phyloP scores from a whole-genome alignment of 305 asterid genomes.

The Coffea humblotiana region DNA sequence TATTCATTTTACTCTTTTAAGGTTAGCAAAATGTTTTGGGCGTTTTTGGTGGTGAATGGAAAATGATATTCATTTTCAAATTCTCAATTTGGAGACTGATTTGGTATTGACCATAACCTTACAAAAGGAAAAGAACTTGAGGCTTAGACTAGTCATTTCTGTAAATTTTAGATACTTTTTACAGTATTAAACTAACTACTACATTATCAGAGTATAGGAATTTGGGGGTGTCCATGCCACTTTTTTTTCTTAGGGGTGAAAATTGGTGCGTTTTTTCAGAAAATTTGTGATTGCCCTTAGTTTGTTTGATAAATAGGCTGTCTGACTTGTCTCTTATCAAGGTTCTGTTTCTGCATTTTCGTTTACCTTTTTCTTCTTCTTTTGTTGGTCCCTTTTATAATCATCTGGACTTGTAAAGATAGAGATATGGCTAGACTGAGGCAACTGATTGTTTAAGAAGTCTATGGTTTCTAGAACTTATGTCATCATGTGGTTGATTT shows the following conservation, averaged over 20 bases:
- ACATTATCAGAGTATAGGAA: background rate
- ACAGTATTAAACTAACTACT: background rate
- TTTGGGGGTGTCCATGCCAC: background rate
- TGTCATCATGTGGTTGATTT: background rate
- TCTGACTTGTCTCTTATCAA: background rate
- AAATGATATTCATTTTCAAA: no score
- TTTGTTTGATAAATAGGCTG: background rate
- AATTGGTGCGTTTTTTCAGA: background rate
- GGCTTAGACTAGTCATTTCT: no score
- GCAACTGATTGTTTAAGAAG: background rate
- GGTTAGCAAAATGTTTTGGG: no score
- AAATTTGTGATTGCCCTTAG: background rate
- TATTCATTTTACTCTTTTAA: background rate
- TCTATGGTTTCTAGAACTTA: background rate
- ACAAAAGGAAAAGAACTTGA: no score
- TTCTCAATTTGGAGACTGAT: no score
- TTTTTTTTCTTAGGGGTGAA: background rate
- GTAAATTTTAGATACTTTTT: no score
- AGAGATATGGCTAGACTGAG: background rate
- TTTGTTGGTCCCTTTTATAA: background rate
- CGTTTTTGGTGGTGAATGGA: no score
- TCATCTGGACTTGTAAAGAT: background rate
- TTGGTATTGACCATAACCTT: no score
- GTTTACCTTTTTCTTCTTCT: background rate
- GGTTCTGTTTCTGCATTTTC: background rate